phyloP scores from a whole-genome alignment of 2,329 filamentous ascomycete species.

The Blumeria graminis region DNA sequence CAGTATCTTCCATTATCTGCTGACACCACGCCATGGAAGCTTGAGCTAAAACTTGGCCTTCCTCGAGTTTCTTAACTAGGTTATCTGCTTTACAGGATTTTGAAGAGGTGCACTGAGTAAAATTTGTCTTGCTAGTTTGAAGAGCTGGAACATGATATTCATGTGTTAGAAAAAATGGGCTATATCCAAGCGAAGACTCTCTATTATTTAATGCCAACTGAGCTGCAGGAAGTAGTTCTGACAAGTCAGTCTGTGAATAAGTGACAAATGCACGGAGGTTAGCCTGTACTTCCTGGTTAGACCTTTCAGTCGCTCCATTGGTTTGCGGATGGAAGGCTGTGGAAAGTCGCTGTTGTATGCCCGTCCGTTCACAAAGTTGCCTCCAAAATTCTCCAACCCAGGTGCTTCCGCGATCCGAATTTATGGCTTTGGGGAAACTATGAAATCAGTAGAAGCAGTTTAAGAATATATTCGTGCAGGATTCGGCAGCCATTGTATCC shows the following conservation, averaged over 20 bases:
- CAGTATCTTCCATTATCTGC: background rate
- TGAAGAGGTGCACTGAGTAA: background rate
- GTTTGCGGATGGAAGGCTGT: background rate
- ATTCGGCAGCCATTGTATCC: no score
- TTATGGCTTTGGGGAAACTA: no score
- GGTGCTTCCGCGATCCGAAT: no score
- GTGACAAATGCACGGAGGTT: slow-evolving; percentile 21
- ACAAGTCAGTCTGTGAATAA: slow-evolving; percentile 61
- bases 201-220: background rate
- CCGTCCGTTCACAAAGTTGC: background rate
- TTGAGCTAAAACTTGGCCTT: slow-evolving; percentile 15
- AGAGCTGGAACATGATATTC: background rate
- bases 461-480: no score
- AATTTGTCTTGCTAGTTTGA: background rate
- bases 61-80: background rate
- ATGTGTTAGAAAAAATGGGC: no score
- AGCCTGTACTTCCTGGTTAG: background rate
- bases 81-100: background rate
- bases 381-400: no score
- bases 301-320: background rate
- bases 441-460: no score
- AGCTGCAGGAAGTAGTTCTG: slow-evolving; percentile 37
- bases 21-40: background rate
- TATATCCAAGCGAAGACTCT: background rate
- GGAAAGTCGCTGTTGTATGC: background rate